Conservation (phyloP, 1,284 basidiomycete genomes). For the Cutaneotrichosporon sp. region DNA sequence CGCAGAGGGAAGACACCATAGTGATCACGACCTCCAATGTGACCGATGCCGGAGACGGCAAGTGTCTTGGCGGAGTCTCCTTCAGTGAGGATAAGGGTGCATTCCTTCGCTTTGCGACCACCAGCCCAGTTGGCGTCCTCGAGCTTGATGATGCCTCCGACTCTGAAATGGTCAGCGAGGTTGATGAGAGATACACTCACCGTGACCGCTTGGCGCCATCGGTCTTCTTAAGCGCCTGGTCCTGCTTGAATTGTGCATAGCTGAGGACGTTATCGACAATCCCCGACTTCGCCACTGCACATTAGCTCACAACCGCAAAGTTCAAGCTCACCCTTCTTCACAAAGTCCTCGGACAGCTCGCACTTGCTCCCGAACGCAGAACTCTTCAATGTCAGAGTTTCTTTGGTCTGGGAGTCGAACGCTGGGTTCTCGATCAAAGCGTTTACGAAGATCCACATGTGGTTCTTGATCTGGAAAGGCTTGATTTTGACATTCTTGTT, state of each 20-base stretch:
- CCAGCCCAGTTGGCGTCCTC: conserved; percentile 98
- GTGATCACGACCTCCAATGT: conserved; percentile 85
- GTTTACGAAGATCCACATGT: conserved; percentile 99
- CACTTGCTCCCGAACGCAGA: conserved; percentile 87
- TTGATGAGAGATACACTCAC: conserved; percentile 47
- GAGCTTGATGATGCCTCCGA: conserved; percentile 87
- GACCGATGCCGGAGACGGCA: conserved; percentile 87
- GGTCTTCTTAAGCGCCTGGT: conserved; percentile 91
- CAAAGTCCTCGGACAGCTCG: conserved; percentile 85
- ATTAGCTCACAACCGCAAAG: not conserved
- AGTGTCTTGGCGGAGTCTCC: conserved; percentile 98
- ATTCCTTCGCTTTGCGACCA: conserved; percentile 69
- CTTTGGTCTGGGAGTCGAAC: conserved; percentile 99
- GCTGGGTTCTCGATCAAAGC: conserved; percentile 95
- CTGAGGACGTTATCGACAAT: conserved; percentile 90
- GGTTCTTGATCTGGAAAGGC: conserved; percentile 88
- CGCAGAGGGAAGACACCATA: conserved; percentile 97
- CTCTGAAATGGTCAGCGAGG: conserved; percentile 55
- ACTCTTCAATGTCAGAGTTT: conserved; percentile 80
- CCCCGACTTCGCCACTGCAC: conserved; percentile 74
- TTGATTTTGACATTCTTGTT: conserved; percentile 93
- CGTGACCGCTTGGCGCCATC: conserved; percentile 90
- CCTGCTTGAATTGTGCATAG: conserved; percentile 96
- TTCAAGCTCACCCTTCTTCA: conserved; percentile 74
- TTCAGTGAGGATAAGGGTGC: conserved; percentile 96